Evolutionary conservation across 2,329 filamentous ascomycete species (phyloP), one percentile per base, ranked within the genome.

Genomic region (Alternaria brassicicola): DNA sequence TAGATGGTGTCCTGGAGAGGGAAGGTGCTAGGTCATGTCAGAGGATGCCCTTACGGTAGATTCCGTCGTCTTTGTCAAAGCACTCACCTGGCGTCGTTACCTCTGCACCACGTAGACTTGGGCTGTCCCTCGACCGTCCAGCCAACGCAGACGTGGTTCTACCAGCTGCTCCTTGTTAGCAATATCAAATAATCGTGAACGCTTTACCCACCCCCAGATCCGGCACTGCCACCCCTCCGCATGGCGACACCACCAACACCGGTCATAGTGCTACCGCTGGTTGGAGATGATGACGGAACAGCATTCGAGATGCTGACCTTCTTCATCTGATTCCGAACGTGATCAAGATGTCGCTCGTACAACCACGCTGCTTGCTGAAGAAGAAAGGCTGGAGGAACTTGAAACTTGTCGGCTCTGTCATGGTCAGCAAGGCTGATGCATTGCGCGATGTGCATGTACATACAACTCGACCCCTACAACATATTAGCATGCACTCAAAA

Each of bases 321-420:
- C 61, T 91, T 88, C 82, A 98, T 92, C 79, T 97, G 93, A 19
- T 91, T 93, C 65, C 92, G 88, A 46, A 98, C 91, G 75, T 97
- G 92, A 0, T 91, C 91, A 26, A 96, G 86, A 79, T 98, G 92
- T 50, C 91, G 85, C 75, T 98, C 93, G 72, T 95, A 97, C 6
- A 98, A 86, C 86, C 93, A 97, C 76, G 92, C 93, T 63, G 93
- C 93, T 78, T 99, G 93, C 74, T 97, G 92, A 15, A 97, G 86
- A 30, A 99, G 84, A 72, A 98, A 98, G 38, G 92, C 85, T 57
- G 96, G 87, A 25, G 91, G 89, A 19, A 97, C 94, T 62, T 93
- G 86, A 78, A 97, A 97, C 43, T 86, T 84, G 51, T 85, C 82
- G 45, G 91, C 92, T 72, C 89, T 76, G 28, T 21, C 3, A 42